Base-by-base conservation (phyloP, 371 early-diverging fungal genomes). In the Actinomortierella ambigua region DNA sequence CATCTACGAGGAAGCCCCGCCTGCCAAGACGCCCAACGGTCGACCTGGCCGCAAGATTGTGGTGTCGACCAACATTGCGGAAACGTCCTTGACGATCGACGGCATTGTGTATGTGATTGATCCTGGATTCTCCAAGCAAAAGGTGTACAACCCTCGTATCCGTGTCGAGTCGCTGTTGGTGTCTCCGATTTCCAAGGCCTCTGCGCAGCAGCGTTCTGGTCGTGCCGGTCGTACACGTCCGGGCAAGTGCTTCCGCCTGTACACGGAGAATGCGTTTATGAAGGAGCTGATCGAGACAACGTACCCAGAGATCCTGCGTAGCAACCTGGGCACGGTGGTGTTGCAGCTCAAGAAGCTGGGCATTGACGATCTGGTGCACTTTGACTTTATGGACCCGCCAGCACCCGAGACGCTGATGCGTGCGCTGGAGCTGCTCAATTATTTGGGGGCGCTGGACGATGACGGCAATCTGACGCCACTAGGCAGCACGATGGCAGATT, bases 61-160 rank as follows among this genome's bases (percentile, higher is more conserved):
- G 27, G 86, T 99, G 9, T 90, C 98, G 2, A 94, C 99, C 43
- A 99, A 99, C 76, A 93, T 99, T 79, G 98, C 99, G 14, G 99
- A 99, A 81, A 99, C 99, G 2, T 96, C 97, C 50, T 86, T 99
- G 53, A 99, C 99, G 2, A 99, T 99, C 58, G 95, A 96, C 62
- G 96, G 98, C 40, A 93, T 99, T 53, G 93, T 92, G 22, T 99
- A 98, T 81, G 99, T 99, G 42, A 89, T 99, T 40, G 99, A 99
- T 69, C 95, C 95, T 42, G 99, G 99, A 0, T 89, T 98, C 58
- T 87, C 97, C 8, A 99, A 99, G 75, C 91, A 96, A 65, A 98
- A 96, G 79, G 96, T 94, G 23, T 95, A 93, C 78, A 96, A 97
- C 77, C 96, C 98, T 41, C 89, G 95, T 39, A 88, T 96, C 50